These are phyloP conservation scores for Micractinium sp. DNA, from an alignment of 139 green algal species.

Conservation along the genomic window DNA sequence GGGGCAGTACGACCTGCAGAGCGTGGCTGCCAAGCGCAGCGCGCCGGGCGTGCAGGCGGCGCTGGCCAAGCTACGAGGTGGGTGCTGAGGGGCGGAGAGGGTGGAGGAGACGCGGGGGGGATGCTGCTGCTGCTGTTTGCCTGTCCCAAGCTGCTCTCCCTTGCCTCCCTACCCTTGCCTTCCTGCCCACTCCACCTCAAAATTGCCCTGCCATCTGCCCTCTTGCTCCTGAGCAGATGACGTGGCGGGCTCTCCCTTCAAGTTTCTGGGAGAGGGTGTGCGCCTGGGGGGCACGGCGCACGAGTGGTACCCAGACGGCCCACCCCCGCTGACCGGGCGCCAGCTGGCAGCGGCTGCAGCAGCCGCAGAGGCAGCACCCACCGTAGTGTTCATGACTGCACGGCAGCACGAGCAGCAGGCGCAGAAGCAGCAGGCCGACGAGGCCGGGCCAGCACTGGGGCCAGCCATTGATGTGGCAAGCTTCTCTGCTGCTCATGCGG, in stretches of 20 bases:
- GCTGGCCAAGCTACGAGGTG: slow-evolving; percentile 29
- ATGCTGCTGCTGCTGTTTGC: not conserved
- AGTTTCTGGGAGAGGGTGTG: not conserved
- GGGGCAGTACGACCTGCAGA: slow-evolving; percentile 16
- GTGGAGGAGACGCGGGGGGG: too few species aligned
- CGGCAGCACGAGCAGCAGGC: not conserved
- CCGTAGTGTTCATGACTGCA: not conserved
- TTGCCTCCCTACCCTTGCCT: not conserved
- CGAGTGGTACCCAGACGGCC: slow-evolving; percentile 31
- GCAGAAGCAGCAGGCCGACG: not conserved
- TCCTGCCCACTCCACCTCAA: not conserved
- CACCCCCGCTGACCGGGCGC: not conserved
- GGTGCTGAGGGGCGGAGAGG: not conserved
- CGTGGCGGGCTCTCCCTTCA: slow-evolving; percentile 9
- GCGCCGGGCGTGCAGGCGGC: slow-evolving; percentile 8
- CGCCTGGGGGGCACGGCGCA: not conserved
- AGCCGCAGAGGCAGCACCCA: not conserved
- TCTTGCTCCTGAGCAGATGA: slow-evolving; percentile 12
- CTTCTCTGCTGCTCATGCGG: too few species aligned
- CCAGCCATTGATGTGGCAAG: not conserved
- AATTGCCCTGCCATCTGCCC: not conserved
- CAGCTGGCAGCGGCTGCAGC: not conserved
- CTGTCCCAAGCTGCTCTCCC: not conserved
- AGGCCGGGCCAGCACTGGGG: not conserved
- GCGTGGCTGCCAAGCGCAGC: not conserved